Evolutionary conservation across 495 filamentous ascomycete genomes (phyloP).

Genomic region (Penicillium waksmanii): DNA sequence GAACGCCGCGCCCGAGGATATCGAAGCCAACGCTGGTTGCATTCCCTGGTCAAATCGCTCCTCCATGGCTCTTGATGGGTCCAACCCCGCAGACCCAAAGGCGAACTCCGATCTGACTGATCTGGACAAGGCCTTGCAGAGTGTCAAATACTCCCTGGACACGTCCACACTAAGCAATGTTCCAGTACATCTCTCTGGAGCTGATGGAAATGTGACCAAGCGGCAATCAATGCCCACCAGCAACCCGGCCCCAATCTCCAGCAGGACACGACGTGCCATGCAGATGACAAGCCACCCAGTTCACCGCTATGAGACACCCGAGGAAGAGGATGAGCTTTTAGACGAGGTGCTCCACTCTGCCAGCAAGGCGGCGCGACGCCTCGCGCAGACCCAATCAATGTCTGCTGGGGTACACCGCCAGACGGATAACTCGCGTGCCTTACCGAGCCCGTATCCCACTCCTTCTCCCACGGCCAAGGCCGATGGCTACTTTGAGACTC

Average conservation of each 20-base stretch:
- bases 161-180: conserved; percentile 51
- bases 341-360: conserved; percentile 76
- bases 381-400: conserved; percentile 52
- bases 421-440: conserved; percentile 54
- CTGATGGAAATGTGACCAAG: conserved; percentile 56
- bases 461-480: conserved; percentile 87
- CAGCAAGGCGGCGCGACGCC: conserved; percentile 56
- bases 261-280: conserved; percentile 79
- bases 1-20: conserved; percentile 75
- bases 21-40: conserved; percentile 91
- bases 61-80: conserved; percentile 78
- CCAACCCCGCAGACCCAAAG: conserved; percentile 51
- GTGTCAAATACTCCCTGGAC: conserved; percentile 66
- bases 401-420: conserved; percentile 51
- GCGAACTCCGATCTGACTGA: conserved; percentile 57
- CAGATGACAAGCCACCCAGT: conserved; percentile 72
- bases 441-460: conserved; percentile 87
- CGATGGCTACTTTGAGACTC: conserved; percentile 69
- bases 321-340: conserved; percentile 94
- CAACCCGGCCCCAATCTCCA: conserved; percentile 69
- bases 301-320: conserved; percentile 88
- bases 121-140: conserved; percentile 80
- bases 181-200: conserved; percentile 43
- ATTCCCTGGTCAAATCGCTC: conserved; percentile 86
- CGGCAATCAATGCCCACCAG: conserved; percentile 75